Evolutionary conservation across 441 rosid genomes (phyloP).

Genomic region (Populus hybrid): DNA sequence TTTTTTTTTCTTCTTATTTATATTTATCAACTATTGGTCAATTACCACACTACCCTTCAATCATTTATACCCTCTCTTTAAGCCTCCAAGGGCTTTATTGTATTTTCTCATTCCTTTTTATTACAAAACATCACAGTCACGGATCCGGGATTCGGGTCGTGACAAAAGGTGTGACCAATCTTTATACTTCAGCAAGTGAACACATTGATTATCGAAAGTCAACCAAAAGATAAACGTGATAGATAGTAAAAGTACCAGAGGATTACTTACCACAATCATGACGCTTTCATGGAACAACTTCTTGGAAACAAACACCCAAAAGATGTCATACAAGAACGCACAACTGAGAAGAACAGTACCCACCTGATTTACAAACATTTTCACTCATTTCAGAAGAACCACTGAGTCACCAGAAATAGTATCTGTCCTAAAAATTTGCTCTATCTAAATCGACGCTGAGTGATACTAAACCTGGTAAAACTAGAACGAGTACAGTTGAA

Average conservation of each 20-base stretch:
- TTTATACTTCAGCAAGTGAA: neutral
- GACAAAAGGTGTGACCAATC: neutral
- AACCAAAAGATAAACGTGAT: neutral
- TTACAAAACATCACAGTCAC: no score
- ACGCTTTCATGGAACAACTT: constrained; percentile 86
- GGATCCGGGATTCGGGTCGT: no score
- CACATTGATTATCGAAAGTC: neutral
- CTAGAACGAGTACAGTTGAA: neutral
- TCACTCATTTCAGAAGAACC: neutral
- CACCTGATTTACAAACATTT: constrained; percentile 45
- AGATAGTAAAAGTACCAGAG: neutral
- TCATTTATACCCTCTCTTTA: no score
- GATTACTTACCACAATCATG: constrained; percentile 82
- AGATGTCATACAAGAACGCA: constrained; percentile 86
- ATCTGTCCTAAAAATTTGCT: neutral
- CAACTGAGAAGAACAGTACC: constrained; percentile 88
- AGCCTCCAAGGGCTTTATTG: no score
- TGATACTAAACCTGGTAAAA: neutral
- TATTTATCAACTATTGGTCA: no score
- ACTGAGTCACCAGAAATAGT: neutral
- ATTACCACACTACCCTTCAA: no score
- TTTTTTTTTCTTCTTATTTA: no score
- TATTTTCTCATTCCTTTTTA: no score
- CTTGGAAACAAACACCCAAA: constrained; percentile 91
- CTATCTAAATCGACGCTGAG: neutral